A percentile compares a stretch with the other conserved stretches of the same genome.
These are phyloP conservation scores for Paxillus involutus DNA, from an alignment of 768 basidiomycete genomes.

Conservation along the genomic window DNA sequence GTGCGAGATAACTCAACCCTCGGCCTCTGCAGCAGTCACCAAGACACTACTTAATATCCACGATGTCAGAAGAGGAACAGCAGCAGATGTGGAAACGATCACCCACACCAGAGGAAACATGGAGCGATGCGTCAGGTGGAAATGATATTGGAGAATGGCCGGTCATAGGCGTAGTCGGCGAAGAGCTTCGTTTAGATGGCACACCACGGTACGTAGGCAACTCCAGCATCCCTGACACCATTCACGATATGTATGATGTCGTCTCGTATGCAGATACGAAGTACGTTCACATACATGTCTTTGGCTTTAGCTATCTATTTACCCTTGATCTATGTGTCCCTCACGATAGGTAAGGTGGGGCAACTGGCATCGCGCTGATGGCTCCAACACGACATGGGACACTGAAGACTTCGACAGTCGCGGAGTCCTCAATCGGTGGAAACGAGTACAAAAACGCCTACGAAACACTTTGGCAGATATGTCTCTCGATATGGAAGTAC, in stretches of 20 bases:
- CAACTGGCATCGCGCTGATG: conserved; percentile 50
- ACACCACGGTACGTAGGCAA: conserved; percentile 20
- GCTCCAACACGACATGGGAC: conserved; percentile 57
- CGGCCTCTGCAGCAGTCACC: no score
- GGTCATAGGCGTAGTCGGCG: conserved; percentile 27
- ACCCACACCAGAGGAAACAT: conserved; percentile 28
- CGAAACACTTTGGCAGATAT: conserved; percentile 29
- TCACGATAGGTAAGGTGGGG: conserved; percentile 50
- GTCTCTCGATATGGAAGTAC: conserved; percentile 38
- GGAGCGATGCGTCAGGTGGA: conserved; percentile 32
- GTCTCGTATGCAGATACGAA: conserved; percentile 28
- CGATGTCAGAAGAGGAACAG: neutral
- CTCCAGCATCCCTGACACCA: neutral
- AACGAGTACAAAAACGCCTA: conserved; percentile 27
- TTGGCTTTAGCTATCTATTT: neutral
- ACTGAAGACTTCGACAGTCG: conserved; percentile 20
- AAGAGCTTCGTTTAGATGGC: conserved; percentile 31
- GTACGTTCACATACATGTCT: conserved; percentile 13
- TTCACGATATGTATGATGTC: neutral
- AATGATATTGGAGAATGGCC: conserved; percentile 34
- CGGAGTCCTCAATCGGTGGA: conserved; percentile 34
- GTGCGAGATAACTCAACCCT: neutral
- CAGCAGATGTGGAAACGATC: conserved; percentile 27
- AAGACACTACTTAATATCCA: no score
- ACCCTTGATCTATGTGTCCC: neutral